Conservation (phyloP, 768 basidiomycete genomes). For the Lactarius sanguifluus region DNA sequence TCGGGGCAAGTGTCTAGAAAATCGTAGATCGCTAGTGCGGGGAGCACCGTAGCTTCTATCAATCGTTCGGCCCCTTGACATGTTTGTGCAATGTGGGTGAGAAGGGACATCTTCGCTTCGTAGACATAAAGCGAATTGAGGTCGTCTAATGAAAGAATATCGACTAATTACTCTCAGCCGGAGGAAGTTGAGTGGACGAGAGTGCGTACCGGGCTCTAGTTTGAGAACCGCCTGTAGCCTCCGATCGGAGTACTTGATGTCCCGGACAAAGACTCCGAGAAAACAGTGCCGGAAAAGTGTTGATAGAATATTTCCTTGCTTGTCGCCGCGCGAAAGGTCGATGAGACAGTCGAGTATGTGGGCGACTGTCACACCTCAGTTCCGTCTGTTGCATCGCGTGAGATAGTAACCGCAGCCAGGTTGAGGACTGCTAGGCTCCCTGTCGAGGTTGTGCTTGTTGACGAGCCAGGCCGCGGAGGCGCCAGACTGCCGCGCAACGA, state of each 20-base stretch:
- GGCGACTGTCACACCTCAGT: slow-evolving; percentile 94
- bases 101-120: slow-evolving; percentile 90
- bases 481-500: slow-evolving; percentile 21
- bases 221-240: slow-evolving; percentile 74
- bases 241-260: slow-evolving; percentile 79
- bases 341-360: slow-evolving; percentile 86
- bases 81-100: slow-evolving; percentile 81
- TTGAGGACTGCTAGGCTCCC: slow-evolving; percentile 70
- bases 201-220: slow-evolving; percentile 79
- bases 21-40: slow-evolving; percentile 77
- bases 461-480: slow-evolving; percentile 35
- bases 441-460: slow-evolving; percentile 33
- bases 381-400: slow-evolving; percentile 92
- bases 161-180: background rate
- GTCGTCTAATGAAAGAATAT: slow-evolving; percentile 55
- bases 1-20: slow-evolving; percentile 86
- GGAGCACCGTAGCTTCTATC: slow-evolving; percentile 72
- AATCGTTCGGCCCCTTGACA: slow-evolving; percentile 82
- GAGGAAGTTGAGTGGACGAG: background rate
- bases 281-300: slow-evolving; percentile 72
- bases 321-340: slow-evolving; percentile 67
- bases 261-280: slow-evolving; percentile 75
- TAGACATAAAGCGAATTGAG: slow-evolving; percentile 91
- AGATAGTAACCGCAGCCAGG: slow-evolving; percentile 59
- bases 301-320: slow-evolving; percentile 59